phyloP scores from a whole-genome alignment of 306 rosid genomes.

The Corylus avellana region DNA sequence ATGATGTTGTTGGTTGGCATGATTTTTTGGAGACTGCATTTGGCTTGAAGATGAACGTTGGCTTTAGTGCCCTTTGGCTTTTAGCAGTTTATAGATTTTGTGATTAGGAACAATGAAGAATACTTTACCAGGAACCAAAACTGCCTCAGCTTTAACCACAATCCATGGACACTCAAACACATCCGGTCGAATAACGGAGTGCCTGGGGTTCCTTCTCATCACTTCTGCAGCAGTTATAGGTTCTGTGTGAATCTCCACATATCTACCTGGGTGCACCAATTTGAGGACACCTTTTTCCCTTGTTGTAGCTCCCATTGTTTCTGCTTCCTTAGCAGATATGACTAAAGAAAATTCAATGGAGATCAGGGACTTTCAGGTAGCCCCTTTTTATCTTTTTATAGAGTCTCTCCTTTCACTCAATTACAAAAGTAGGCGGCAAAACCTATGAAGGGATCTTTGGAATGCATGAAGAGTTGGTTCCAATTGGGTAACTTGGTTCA shows the following conservation, averaged over 20 bases:
- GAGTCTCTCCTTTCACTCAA: background rate
- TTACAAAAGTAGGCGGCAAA: conserved; percentile 24
- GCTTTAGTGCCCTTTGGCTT: conserved; percentile 26
- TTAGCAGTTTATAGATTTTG: conserved; percentile 53
- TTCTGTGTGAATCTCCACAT: conserved; percentile 42
- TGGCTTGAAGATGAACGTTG: conserved; percentile 10
- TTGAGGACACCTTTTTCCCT: conserved; percentile 48
- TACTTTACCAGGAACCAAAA: conserved; percentile 58
- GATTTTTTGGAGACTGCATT: background rate
- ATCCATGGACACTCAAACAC: conserved; percentile 69
- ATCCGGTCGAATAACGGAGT: conserved; percentile 65
- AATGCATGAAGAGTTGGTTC: conserved; percentile 3
- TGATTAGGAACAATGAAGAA: conserved; percentile 60
- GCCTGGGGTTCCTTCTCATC: conserved; percentile 58
- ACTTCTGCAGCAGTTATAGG: conserved; percentile 63
- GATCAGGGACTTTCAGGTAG: conserved; percentile 20
- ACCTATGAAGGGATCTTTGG: conserved; percentile 35
- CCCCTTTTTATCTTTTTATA: conserved; percentile 19
- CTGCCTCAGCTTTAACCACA: conserved; percentile 61
- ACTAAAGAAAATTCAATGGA: conserved; percentile 10
- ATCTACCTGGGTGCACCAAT: conserved; percentile 58
- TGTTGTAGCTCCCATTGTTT: conserved; percentile 31
- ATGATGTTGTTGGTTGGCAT: background rate
- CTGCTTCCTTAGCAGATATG: background rate
- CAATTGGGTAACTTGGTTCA: background rate